Conservation (phyloP, 192 early-diverging fungal species). For the Coemansia sp. region DNA sequence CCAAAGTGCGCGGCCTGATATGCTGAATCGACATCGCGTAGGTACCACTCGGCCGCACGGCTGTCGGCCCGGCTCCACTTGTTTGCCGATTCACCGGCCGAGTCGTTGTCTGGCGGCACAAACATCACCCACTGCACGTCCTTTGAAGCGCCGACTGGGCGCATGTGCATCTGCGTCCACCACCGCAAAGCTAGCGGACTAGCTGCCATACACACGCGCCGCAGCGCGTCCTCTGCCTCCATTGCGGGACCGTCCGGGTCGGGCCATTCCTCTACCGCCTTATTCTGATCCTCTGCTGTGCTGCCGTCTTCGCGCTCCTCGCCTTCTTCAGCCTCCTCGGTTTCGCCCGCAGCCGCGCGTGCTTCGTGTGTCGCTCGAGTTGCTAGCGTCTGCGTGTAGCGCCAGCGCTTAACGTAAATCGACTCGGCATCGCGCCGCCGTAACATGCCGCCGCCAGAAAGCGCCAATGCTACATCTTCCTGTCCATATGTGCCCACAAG, state of each 20-base stretch:
- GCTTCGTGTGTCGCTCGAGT: slow-evolving; percentile 30
- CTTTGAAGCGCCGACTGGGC: slow-evolving; percentile 47
- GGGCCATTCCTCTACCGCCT: slow-evolving; percentile 37
- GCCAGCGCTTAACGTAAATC: slow-evolving; percentile 43
- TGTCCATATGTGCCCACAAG: slow-evolving; percentile 43
- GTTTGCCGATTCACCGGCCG: not conserved
- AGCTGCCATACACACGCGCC: slow-evolving; percentile 42
- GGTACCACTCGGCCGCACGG: slow-evolving; percentile 28
- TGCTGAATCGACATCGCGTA: slow-evolving; percentile 41
- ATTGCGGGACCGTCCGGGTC: slow-evolving; percentile 33
- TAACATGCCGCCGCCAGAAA: slow-evolving; percentile 2
- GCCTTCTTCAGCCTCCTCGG: slow-evolving; percentile 52
- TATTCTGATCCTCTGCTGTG: slow-evolving; percentile 1
- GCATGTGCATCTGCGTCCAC: slow-evolving; percentile 54
- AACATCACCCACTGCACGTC: slow-evolving; percentile 45
- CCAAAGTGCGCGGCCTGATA: slow-evolving; percentile 50
- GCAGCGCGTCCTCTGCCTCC: slow-evolving; percentile 48
- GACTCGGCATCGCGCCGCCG: slow-evolving; percentile 41
- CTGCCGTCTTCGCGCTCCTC: slow-evolving; percentile 50
- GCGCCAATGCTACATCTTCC: slow-evolving; percentile 29
- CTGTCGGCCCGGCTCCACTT: slow-evolving; percentile 20
- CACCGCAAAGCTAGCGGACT: slow-evolving; percentile 39
- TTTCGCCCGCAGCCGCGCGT: slow-evolving; percentile 37
- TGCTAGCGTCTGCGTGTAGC: slow-evolving; percentile 36
- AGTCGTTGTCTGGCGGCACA: slow-evolving; percentile 13